Conservation (phyloP, 2,329 filamentous ascomycete species). For the Zelopaecilomyces penicillatus region DNA sequence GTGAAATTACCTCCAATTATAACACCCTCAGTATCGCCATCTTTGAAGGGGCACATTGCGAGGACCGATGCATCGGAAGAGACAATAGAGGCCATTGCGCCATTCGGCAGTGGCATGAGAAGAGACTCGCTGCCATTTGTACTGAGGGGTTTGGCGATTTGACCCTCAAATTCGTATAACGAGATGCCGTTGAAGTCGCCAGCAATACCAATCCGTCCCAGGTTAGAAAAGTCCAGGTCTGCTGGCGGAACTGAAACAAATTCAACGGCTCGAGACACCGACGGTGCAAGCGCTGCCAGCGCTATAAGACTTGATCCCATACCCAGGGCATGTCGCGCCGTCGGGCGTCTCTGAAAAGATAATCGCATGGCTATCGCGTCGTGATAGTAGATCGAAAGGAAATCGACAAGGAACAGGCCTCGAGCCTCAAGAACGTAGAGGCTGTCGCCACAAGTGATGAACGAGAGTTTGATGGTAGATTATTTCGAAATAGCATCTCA, state of each 20-base stretch:
- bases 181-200: slow-evolving; percentile 91
- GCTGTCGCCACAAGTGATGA: slow-evolving; percentile 8
- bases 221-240: slow-evolving; percentile 66
- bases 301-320: slow-evolving; percentile 26
- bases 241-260: slow-evolving; percentile 57
- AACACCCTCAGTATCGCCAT: slow-evolving; percentile 63
- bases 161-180: slow-evolving; percentile 75
- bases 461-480: slow-evolving; percentile 10
- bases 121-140: slow-evolving; percentile 76
- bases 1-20: slow-evolving; percentile 95
- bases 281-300: slow-evolving; percentile 32
- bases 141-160: slow-evolving; percentile 58
- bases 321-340: slow-evolving; percentile 28
- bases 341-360: slow-evolving; percentile 33
- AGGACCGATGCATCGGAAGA: slow-evolving; percentile 77
- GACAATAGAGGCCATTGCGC: slow-evolving; percentile 65
- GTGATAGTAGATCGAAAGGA: slow-evolving; percentile 9
- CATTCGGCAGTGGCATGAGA: slow-evolving; percentile 75
- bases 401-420: background rate
- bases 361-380: slow-evolving; percentile 38
- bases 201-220: slow-evolving; percentile 77
- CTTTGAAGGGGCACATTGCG: slow-evolving; percentile 69
- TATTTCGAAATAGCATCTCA: slow-evolving; percentile 21
- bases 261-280: slow-evolving; percentile 41
- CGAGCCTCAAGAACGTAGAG: slow-evolving; percentile 2